Evolutionary conservation across 148 eudicot genomes (phyloP), one percentile per base, ranked within the genome.

Genomic region (Amaranthus hypochondriacus): DNA sequence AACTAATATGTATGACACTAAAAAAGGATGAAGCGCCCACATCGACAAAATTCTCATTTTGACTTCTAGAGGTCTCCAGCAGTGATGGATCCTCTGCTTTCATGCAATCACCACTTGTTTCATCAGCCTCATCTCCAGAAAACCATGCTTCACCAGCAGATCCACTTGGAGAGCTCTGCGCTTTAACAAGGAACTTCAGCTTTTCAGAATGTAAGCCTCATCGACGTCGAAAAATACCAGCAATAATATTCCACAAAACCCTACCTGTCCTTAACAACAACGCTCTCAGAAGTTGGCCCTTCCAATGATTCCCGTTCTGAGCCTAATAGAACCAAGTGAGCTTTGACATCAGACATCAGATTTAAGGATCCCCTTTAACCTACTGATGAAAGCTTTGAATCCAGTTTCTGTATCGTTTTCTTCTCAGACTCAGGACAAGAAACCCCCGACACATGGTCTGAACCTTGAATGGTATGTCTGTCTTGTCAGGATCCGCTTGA

Each of bases 61-160:
- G 86, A 70, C 52, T 70, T 13, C 39, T 46, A 56, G 73, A 3
- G 51, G 52, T 4, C 61, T 4, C 51, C 3, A 14, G 4, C 62
- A 13, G 9, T 7, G 39, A 18, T n/a, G 56, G 73, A 57, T 56
- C 48, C 49, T 67, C 73, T 62, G 75, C 79, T 78, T 74, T 81
- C 6, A 10, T 62, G 54, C 67, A 75, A 61, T 68, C 86, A 51
- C 75, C 83, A 62, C 58, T 74, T 66, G 72, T 71, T 83, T 86
- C 90, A 72, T 88, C 91, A 11, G 78, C 84, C 64, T 91, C 93
- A 72, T 85, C 82, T 79, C 89, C 92, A 51, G 97, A 91, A 80
- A 87, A 87, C 89, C 89, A 84, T 74, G 92, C 56, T 68, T 85
- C 97, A 63, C 88, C 90, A 52, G 79, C 77, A 66, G 96, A 89